A percentile compares a stretch with the other conserved stretches of the same genome.
These are phyloP conservation scores for Fusarium oxysporum DNA, from an alignment of 2,329 filamentous ascomycete genomes.

Conservation along the genomic window DNA sequence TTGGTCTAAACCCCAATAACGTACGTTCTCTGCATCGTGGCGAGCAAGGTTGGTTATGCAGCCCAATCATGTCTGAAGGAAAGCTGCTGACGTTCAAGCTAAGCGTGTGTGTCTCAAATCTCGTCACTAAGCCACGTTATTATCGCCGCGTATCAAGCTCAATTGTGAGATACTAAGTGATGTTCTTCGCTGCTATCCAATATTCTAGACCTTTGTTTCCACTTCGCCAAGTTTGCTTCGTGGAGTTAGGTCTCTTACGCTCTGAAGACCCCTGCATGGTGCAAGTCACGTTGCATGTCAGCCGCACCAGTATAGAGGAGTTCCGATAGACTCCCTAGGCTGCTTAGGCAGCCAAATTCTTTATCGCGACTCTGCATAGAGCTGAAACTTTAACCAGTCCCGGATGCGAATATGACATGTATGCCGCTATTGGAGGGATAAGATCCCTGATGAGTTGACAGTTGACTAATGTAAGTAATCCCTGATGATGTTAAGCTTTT, in stretches of 20 bases:
- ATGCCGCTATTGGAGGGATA: background rate
- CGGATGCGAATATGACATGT: background rate
- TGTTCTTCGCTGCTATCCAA: too few relatives aligned
- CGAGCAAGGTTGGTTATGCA: background rate
- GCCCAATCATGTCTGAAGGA: background rate
- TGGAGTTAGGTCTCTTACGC: background rate
- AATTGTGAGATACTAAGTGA: too few relatives aligned
- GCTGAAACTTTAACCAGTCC: background rate
- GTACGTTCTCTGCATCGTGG: background rate
- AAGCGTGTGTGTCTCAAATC: background rate
- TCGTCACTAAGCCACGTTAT: background rate
- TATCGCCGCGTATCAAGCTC: background rate
- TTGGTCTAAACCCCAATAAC: background rate
- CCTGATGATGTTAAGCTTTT: background rate
- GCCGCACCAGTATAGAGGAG: background rate
- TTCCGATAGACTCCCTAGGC: background rate
- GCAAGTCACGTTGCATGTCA: background rate
- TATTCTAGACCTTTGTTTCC: too few relatives aligned
- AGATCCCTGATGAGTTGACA: background rate
- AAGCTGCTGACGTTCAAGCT: background rate
- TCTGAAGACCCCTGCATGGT: background rate
- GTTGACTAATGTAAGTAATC: background rate
- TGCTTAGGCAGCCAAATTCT: background rate
- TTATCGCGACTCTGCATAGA: fast-evolving
- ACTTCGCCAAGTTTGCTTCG: background rate